Percentiles rank a stretch among this genome's conserved stretches.
Conservation (phyloP, 768 basidiomycete genomes). For the Boletus barrowsii region DNA sequence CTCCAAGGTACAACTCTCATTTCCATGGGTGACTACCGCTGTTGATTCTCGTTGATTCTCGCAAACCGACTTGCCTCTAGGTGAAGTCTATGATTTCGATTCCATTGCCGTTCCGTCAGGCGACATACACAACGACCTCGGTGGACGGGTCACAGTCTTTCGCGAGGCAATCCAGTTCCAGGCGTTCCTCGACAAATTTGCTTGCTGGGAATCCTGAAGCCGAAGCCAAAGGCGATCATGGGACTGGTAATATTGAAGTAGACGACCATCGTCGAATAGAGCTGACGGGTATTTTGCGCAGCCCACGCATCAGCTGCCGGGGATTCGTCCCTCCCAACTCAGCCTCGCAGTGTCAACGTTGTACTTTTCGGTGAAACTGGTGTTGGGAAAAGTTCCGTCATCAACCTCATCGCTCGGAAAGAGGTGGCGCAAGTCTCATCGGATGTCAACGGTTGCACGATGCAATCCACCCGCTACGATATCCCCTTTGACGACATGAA, state of each 20-base stretch:
- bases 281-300: conserved; percentile 8
- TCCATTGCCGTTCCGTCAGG: no score
- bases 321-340: not conserved
- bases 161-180: not conserved
- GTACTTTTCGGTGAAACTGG: conserved; percentile 43
- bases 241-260: conserved; percentile 6
- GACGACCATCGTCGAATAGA: not conserved
- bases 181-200: conserved; percentile 1
- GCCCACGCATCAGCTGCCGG: not conserved
- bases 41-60: conserved; percentile 8
- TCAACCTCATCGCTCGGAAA: conserved; percentile 29
- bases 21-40: not conserved
- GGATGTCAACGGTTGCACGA: conserved; percentile 35
- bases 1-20: conserved; percentile 9
- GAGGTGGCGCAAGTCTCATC: conserved; percentile 25
- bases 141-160: not conserved
- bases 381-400: conserved; percentile 31
- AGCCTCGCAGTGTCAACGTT: conserved; percentile 27
- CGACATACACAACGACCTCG: not conserved
- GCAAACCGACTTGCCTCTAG: not conserved
- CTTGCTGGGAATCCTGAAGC: not conserved
- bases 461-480: conserved; percentile 28
- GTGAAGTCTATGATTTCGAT: no score
- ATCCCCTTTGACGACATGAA: conserved; percentile 17
- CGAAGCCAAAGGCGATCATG: not conserved